Base-by-base conservation (phyloP, 1,139 yeast genomes). In the Suhomyces coccinellae region DNA sequence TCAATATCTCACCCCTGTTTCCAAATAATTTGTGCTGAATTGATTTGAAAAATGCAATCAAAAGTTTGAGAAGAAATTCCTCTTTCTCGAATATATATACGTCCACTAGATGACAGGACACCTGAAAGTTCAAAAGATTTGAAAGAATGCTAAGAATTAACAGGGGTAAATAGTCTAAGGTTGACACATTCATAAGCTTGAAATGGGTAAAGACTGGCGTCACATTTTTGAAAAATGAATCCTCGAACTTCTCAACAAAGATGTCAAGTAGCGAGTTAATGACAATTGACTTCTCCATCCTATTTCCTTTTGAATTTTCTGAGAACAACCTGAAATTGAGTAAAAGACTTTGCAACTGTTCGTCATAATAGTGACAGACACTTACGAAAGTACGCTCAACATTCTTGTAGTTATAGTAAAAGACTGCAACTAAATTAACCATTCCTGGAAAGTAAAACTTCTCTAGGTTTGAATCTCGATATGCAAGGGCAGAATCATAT, bases 41-140 rank as follows among this genome's bases (percentile, higher is more conserved):
- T 39, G 70, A 66, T 22, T 69, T 66, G 41, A 83, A 57, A 12
- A 80, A 59, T 0, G 80, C 84, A 9, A 82, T 57, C 1, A 75
- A 69, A 14, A 71, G 73, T 24, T 81, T 69, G 45, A 75, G 63
- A 41, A 80, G 57, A 51, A 78, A 73, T 2, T 72, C 63, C 3
- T 83, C 82, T 39, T 47, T 45, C 56, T 83, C 88, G 57, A 83
- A 82, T n/a, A 82, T 59, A 57, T 73, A 73, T 8, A 83, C 68
- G 57, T 84, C 90, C 51, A 85, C 57, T 7, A 83, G 37, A 38
- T 58, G 62, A 56, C 52, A 49, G 33, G 63, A 48, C 59, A 62
- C 45, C 61, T 72, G 54, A 42, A 60, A 62, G 41, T 53, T 56
- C 14, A 65, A 52, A 11, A 58, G 47, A 41, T 61, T 56, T 5